These are phyloP conservation scores for Raddia distichophylla DNA, from an alignment of 176 grass and related monocot species.

Conservation along the genomic window DNA sequence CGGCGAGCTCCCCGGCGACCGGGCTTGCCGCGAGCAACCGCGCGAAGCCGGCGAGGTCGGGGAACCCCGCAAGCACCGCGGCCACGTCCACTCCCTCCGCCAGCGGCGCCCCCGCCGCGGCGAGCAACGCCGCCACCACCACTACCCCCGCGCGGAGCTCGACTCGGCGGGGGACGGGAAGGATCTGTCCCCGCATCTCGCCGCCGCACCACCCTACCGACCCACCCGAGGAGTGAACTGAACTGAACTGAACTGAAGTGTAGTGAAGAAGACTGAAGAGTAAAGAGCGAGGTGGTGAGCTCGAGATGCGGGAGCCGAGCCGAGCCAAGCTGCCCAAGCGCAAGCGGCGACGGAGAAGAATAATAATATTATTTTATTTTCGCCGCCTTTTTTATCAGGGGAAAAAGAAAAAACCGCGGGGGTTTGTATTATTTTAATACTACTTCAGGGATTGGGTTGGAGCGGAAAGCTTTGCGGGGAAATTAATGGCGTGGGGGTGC, in stretches of 20 bases:
- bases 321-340: background rate
- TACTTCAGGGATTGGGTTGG: background rate
- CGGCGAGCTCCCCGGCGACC: constrained; percentile 56
- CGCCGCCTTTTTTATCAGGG: background rate
- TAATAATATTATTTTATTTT: constrained; percentile 29
- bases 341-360: constrained; percentile 14
- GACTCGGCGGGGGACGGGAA: constrained; percentile 34
- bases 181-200: constrained; percentile 57
- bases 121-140: constrained; percentile 13
- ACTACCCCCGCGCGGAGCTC: background rate
- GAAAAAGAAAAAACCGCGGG: background rate
- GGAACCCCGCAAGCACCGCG: constrained; percentile 52
- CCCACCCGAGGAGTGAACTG: constrained; percentile 15
- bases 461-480: background rate
- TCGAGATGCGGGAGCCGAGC: constrained; percentile 7
- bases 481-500: constrained; percentile 36
- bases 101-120: background rate
- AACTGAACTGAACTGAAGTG: background rate
- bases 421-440: background rate
- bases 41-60: constrained; percentile 56
- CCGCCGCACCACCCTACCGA: constrained; percentile 32
- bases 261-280: too few relatives aligned
- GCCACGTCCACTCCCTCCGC: constrained; percentile 51
- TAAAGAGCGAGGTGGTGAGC: constrained; percentile 31
- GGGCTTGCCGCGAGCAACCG: constrained; percentile 56